Evolutionary conservation across 2,329 filamentous ascomycete species (phyloP), one percentile per base, ranked within the genome.

Genomic region (Cytospora mali): DNA sequence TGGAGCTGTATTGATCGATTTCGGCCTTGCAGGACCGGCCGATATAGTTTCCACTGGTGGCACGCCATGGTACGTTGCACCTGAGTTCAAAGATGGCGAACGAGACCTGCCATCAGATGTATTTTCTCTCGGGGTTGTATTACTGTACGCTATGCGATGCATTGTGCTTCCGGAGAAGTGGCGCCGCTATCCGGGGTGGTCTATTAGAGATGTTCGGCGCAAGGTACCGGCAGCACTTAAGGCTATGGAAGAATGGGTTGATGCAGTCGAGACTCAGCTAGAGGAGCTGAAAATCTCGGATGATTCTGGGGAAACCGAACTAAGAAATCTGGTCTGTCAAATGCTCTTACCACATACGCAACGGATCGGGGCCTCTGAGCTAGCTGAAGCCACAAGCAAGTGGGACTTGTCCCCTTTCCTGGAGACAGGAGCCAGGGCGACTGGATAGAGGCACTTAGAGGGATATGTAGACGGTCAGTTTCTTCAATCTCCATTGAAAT

Each of bases 81-180:
- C 55, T 3, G 55, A 49, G 14, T 57, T 48, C 29, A 3, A 48
- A 6, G 27, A 31, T 7, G 14, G 23, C 9, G 39, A n/a, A 4
- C 55, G 55, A 18, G 39, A 25, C 13, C 10, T 28, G 5, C 18
- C 35, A 1, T 9, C 42, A 25, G 55, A 57, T 28, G 39, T 49
- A 11, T 57, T 49, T 39, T 25, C 55, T 29, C 27, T 49, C 13
- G 55, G 55, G 9, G 42, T 57, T 23, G 55, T 57, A 3, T 29
- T 57, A 39, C 27, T 57, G 21, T 57, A 57, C 39, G 42, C 46
- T 21, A 27, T 57, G 55, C 55, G 55, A 13, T 13, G 39, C 42
- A 28, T 25, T 7, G 25, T 57, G 3, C 35, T 57, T 21, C 55
- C 55, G 6, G 55, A 57, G 4, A 4, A 2, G 21, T 48, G 16